Percentiles rank a stretch among this genome's conserved stretches.
Evolutionary conservation across 2,329 filamentous ascomycete genomes (phyloP).

Genomic region (Dactylellina parvicollis): DNA sequence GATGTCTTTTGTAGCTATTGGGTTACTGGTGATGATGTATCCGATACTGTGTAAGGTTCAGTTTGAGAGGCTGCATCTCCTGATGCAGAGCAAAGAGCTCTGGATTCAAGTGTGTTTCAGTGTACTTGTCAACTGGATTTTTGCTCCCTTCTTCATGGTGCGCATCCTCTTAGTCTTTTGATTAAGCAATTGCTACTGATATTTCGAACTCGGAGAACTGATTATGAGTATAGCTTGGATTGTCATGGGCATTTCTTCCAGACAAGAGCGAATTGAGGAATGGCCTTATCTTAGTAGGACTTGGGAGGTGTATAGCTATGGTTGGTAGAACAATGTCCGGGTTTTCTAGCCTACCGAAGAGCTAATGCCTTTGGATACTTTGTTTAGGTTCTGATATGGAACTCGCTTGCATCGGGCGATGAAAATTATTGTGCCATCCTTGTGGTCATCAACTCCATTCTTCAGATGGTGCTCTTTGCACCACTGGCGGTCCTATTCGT

Average conservation of each 20-base stretch:
- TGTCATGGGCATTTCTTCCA: conserved; percentile 75
- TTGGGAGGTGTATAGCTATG: conserved; percentile 91
- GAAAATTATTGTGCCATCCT: conserved; percentile 83
- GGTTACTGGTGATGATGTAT: conserved; percentile 92
- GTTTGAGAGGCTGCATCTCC: conserved; percentile 76
- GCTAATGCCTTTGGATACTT: background rate
- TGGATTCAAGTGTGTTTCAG: conserved; percentile 85
- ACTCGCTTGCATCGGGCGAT: conserved; percentile 77
- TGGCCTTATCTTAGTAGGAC: conserved; percentile 81
- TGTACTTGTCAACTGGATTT: conserved; percentile 80
- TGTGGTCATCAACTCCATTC: conserved; percentile 77
- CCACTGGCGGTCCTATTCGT: conserved; percentile 77
- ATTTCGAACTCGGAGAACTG: background rate
- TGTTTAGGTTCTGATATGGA: conserved; percentile 76
- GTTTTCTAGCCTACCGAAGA: background rate
- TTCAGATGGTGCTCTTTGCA: conserved; percentile 78
- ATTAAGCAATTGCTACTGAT: background rate
- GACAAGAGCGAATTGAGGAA: conserved; percentile 69
- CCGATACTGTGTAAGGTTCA: conserved; percentile 88
- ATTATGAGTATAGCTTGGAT: conserved; percentile 65
- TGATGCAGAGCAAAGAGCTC: conserved; percentile 70
- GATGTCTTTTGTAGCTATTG: conserved; percentile 67
- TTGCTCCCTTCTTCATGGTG: conserved; percentile 85
- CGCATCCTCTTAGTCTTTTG: conserved; percentile 36
- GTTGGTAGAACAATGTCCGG: conserved; percentile 62